Evolutionary conservation across 108 stramenopile genomes (phyloP).

Genomic region (Fistulifera pelliculosa): DNA sequence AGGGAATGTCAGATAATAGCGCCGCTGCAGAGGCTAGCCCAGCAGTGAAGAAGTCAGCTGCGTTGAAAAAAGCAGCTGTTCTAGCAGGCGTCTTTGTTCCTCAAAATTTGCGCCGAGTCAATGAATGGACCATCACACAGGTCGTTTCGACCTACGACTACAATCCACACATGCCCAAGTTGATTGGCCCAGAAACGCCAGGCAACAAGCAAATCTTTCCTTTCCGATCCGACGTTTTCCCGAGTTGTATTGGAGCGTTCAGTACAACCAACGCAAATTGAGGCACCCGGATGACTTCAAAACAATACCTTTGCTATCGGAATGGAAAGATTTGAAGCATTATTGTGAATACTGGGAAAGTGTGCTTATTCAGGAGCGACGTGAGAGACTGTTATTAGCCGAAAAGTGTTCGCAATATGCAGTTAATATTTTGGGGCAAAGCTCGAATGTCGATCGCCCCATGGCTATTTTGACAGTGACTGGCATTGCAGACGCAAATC

Average conservation of each 20-base stretch:
- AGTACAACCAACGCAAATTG: background rate
- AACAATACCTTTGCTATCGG: background rate
- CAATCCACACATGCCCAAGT: background rate
- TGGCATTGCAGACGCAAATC: conserved; percentile 55
- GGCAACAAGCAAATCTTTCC: background rate
- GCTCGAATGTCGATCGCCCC: background rate
- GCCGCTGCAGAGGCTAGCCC: too few species aligned
- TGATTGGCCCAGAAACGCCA: background rate
- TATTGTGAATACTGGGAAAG: conserved; percentile 1
- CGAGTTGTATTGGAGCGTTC: background rate
- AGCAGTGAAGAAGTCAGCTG: too few species aligned
- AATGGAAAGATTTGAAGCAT: background rate
- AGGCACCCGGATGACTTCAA: background rate
- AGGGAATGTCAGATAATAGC: too few species aligned
- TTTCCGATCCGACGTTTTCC: background rate
- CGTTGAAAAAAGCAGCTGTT: background rate
- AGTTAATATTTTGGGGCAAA: background rate
- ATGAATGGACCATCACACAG: background rate
- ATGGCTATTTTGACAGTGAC: background rate
- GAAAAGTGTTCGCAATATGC: conserved; percentile 4
- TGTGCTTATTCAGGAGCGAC: background rate
- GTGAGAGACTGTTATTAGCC: background rate
- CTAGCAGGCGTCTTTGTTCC: conserved; percentile 3
- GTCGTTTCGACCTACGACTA: conserved; percentile 3
- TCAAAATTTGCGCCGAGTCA: background rate